Evolutionary conservation across 2,329 filamentous ascomycete species (phyloP), one percentile per base, ranked within the genome.

Genomic region (Calonectria honghensis): DNA sequence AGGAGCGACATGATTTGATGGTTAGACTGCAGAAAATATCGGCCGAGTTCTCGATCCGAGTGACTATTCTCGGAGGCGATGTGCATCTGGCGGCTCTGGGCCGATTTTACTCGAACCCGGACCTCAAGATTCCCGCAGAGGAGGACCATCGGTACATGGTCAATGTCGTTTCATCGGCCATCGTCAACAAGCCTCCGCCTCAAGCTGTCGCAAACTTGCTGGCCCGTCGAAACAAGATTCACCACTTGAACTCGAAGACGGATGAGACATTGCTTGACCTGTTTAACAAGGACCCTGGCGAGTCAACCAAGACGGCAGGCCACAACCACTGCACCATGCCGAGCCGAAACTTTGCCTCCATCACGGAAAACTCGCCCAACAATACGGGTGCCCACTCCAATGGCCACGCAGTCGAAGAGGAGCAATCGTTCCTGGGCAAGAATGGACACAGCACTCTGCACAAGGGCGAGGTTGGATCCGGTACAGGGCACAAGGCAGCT

Each of bases 181-280:
- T 99, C 81, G 96, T 97, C 78, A 98, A 99, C 84, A 96, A 96
- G 80, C 97, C 97, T 3, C 95, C 96, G 18, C 95, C 96, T 1
- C 92, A 94, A 83, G 96, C 86, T 79, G 94, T 99, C 82, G 96
- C 96, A 14, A 98, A 99, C 84, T 91, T 98, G 63, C 90, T 99
- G 69, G 96, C 98, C 73, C 93, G 94, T 82, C 91, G 97, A 74
- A 98, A 98, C 88, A 98, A 93, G 86, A 91, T 94, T 65, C 93
- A 94, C 80, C 93, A 94, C 78, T 85, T 94, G 64, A 90, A 93
- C 83, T 80, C 84, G 37, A 86, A 95, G 70, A 99, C 97, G 0
- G 95, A 98, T 81, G 97, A 99, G 87, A 96, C 97, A 51, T 92
- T 98, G 85, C 93, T 98, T 78, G 93, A 94, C n/a, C 92, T 98